These are phyloP conservation scores for Blastosporella zonata DNA, from an alignment of 1,284 basidiomycete species.

Conservation along the genomic window DNA sequence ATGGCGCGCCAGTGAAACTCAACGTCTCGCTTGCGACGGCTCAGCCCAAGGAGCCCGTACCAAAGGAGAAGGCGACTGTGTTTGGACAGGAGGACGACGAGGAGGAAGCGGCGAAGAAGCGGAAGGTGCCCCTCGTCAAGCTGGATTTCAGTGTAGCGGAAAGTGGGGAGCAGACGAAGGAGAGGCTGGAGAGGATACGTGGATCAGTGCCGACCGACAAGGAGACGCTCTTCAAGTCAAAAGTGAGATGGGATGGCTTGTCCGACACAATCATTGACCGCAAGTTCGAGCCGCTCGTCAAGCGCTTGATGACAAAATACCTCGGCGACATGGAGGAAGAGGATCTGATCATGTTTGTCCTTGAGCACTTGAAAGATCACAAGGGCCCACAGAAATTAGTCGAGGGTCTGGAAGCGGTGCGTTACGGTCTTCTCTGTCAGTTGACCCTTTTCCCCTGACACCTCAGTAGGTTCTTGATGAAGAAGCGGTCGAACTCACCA, in stretches of 20 bases:
- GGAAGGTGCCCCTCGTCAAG: slow-evolving; percentile 79
- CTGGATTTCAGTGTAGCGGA: slow-evolving; percentile 83
- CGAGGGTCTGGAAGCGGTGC: slow-evolving; percentile 83
- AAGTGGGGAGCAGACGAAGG: slow-evolving; percentile 70
- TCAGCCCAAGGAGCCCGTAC: slow-evolving; percentile 40
- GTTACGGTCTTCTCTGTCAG: slow-evolving; percentile 29
- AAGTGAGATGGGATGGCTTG: slow-evolving; percentile 85
- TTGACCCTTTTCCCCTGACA: slow-evolving; percentile 11
- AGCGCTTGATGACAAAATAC: slow-evolving; percentile 76
- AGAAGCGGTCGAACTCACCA: slow-evolving; percentile 75
- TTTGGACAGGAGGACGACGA: slow-evolving; percentile 82
- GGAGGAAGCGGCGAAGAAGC: slow-evolving; percentile 74
- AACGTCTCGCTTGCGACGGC: slow-evolving; percentile 64
- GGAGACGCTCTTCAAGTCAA: slow-evolving; percentile 72
- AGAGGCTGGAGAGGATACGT: slow-evolving; percentile 74
- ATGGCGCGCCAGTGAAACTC: slow-evolving; percentile 83
- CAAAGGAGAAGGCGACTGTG: slow-evolving; percentile 55
- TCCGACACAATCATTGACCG: slow-evolving; percentile 73
- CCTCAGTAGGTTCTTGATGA: slow-evolving; percentile 76
- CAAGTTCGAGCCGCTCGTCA: slow-evolving; percentile 79
- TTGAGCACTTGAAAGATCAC: slow-evolving; percentile 85
- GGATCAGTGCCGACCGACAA: slow-evolving; percentile 68
- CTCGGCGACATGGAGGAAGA: slow-evolving; percentile 87
- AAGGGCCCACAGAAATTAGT: slow-evolving; percentile 79
- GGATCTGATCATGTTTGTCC: slow-evolving; percentile 85